phyloP scores from a whole-genome alignment of 2,329 filamentous ascomycete genomes.

The Graphilbum ipis-grandicollis region DNA sequence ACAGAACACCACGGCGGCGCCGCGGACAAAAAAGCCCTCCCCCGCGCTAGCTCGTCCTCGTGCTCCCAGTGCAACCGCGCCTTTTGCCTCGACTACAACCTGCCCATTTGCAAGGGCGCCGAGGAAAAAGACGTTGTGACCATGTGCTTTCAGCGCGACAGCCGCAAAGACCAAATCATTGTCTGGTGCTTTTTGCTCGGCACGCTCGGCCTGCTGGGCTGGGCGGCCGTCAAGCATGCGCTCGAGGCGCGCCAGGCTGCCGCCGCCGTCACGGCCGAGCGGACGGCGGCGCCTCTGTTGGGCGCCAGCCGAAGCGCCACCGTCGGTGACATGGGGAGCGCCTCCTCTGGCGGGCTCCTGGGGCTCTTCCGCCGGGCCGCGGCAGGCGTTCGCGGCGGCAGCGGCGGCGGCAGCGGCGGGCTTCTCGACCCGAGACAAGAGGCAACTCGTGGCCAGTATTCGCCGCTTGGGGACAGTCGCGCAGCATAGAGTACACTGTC shows the following conservation, averaged over 20 bases:
- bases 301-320: neutral
- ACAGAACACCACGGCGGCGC: neutral
- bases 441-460: slow-evolving; percentile 6
- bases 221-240: slow-evolving; percentile 36
- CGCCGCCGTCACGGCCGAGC: slow-evolving; percentile 1
- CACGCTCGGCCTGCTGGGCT: slow-evolving; percentile 39
- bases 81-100: slow-evolving; percentile 42
- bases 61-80: slow-evolving; percentile 48
- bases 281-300: slow-evolving; percentile 5
- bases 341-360: neutral
- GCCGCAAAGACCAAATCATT: slow-evolving; percentile 48
- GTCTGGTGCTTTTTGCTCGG: slow-evolving; percentile 47
- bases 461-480: slow-evolving; percentile 3
- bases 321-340: neutral
- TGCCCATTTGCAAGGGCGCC: slow-evolving; percentile 46
- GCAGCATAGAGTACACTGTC: neutral
- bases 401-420: neutral
- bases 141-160: slow-evolving; percentile 49
- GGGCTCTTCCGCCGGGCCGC: neutral
- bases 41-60: slow-evolving; percentile 23
- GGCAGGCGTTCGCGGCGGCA: neutral
- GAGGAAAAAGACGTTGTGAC: slow-evolving; percentile 44
- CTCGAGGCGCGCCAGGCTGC: slow-evolving; percentile 21
- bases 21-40: slow-evolving; percentile 1
- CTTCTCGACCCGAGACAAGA: slow-evolving; percentile 1